These are phyloP conservation scores for Cryomyces minteri DNA, from an alignment of 495 filamentous ascomycete genomes.

Conservation along the genomic window DNA sequence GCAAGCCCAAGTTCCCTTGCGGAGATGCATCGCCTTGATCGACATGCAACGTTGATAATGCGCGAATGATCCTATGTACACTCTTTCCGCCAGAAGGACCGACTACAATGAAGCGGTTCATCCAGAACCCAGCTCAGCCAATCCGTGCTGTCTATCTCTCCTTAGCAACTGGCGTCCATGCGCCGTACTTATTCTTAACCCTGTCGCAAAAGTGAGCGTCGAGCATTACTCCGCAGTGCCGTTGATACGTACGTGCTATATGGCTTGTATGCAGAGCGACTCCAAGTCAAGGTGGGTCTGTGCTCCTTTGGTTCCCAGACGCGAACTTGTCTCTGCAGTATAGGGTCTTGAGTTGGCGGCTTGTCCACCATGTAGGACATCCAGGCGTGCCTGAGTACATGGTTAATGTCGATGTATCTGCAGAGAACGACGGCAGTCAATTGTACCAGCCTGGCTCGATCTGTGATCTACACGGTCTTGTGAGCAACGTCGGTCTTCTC, in stretches of 20 bases:
- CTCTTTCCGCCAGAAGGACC: no score
- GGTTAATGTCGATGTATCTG: background rate
- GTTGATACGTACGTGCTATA: constrained; percentile 68
- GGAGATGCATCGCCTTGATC: no score
- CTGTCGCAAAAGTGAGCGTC: constrained; percentile 10
- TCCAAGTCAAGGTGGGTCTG: constrained; percentile 52
- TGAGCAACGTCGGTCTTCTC: no score
- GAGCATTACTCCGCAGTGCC: background rate
- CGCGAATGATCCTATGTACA: no score
- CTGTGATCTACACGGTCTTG: constrained; percentile 26
- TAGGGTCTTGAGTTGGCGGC: constrained; percentile 57
- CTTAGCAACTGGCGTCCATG: constrained; percentile 20
- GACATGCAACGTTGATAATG: no score
- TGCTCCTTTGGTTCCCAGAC: constrained; percentile 63
- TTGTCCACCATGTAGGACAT: constrained; percentile 85
- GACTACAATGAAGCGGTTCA: no score
- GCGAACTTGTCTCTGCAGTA: constrained; percentile 43
- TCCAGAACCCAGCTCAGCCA: no score
- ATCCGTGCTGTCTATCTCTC: background rate
- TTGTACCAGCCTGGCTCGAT: constrained; percentile 84
- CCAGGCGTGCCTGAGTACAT: constrained; percentile 66
- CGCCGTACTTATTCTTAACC: constrained; percentile 18
- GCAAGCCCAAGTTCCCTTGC: no score
- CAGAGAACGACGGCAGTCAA: background rate
- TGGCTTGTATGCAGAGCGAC: constrained; percentile 66